Conservation (phyloP, 805 yeast species). For the Cyberlindnera japonica region DNA sequence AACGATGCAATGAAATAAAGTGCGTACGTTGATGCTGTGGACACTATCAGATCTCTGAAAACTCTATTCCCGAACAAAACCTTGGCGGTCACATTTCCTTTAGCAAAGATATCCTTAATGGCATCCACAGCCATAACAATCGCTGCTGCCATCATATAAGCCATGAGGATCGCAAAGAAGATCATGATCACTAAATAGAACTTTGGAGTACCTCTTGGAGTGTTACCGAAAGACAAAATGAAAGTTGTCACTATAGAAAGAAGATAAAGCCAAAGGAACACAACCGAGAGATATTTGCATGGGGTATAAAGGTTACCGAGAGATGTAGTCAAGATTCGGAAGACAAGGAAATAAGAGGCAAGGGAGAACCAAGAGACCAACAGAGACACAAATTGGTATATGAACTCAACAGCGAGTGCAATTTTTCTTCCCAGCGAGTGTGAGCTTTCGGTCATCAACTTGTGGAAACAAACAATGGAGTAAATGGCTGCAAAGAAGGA, state of each 20-base stretch:
- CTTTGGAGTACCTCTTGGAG: slow-evolving; percentile 84
- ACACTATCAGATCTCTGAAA: slow-evolving; percentile 84
- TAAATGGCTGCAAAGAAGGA: slow-evolving; percentile 93
- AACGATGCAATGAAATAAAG: slow-evolving; percentile 77
- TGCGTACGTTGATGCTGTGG: slow-evolving; percentile 78
- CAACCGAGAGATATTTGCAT: slow-evolving; percentile 73
- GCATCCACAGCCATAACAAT: slow-evolving; percentile 74
- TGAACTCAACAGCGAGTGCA: slow-evolving; percentile 69
- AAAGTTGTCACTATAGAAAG: slow-evolving; percentile 80
- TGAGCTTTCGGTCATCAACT: slow-evolving; percentile 66
- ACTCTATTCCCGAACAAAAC: slow-evolving; percentile 59
- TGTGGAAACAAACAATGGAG: slow-evolving; percentile 71
- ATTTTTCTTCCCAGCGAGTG: slow-evolving; percentile 69
- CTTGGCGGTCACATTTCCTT: slow-evolving; percentile 35
- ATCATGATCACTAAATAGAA: slow-evolving; percentile 72
- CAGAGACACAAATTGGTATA: slow-evolving; percentile 71
- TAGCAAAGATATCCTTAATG: slow-evolving; percentile 44
- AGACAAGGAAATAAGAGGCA: slow-evolving; percentile 86
- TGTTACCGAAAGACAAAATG: slow-evolving; percentile 87
- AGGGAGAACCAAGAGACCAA: slow-evolving; percentile 90
- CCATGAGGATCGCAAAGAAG: slow-evolving; percentile 86
- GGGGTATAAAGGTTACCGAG: slow-evolving; percentile 68
- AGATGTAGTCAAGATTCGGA: slow-evolving; percentile 79
- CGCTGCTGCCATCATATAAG: slow-evolving; percentile 84
- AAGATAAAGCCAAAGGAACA: slow-evolving; percentile 81